Base-by-base conservation (phyloP, 495 filamentous ascomycete genomes). In the Daldinia vernicosa region DNA sequence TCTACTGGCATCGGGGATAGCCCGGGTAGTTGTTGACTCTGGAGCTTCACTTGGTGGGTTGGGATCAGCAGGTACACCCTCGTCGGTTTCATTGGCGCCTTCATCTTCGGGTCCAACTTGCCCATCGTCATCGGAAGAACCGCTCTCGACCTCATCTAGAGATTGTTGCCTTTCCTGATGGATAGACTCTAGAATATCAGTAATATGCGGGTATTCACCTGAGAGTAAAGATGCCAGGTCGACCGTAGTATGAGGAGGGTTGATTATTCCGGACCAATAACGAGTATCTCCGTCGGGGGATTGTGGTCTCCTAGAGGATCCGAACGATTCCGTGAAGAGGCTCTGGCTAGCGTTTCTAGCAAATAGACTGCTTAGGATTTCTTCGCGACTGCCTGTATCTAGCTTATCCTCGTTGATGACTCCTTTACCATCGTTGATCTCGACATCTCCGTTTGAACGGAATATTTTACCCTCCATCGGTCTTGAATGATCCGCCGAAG, bases 381-480 rank as follows among this genome's bases (percentile, higher is more conserved):
- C 78, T 35, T 81, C 79, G 30, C 83, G 77, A 45, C 73, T 75
- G 2, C 78, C 75, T 1, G 77, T 81, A 54, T 85, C 83, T 32
- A 72, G 75, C 33, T 71, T 74, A 66, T 84, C 81, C 43, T 81
- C 78, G n/a, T 72, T 80, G 17, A 84, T 71, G 8, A 71, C 78
- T 6, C 74, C 71, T 66, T 63, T 80, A 6, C 74, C 74, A 65
- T 92, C 89, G 1, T 81, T 68, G 19, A 93, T 80, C 61, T 89
- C 84, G 65, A 89, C 81, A 26, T 93, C 90, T 1, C 90, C 90
- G 43, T 85, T 82, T 1, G 76, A 69, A 59, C 86, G 85, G 7
- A 81, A 72, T 32, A 82, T 74, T 74, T 95, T 95, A 22, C 90
- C 91, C 66, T 91, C 86, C 40, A 89, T 83, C 0, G 79, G 83